Percentiles rank a stretch among this genome's conserved stretches.
Evolutionary conservation across 2,329 filamentous ascomycete genomes (phyloP).

Genomic region (Myrmaecium sp.): DNA sequence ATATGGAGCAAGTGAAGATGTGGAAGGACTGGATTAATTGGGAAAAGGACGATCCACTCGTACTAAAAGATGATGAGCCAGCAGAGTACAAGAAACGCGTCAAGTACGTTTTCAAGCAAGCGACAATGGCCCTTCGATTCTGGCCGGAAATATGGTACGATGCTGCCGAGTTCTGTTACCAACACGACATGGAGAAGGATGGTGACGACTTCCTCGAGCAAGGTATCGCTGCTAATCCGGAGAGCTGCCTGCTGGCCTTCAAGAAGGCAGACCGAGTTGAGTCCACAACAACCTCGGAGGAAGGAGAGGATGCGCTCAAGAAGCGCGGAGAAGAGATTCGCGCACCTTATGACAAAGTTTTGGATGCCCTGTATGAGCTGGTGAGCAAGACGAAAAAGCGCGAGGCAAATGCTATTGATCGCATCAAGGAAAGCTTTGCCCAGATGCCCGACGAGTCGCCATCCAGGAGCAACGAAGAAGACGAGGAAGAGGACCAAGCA

Average conservation of each 20-base stretch:
- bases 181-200: slow-evolving; percentile 53
- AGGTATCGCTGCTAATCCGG: slow-evolving; percentile 77
- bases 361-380: slow-evolving; percentile 78
- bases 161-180: slow-evolving; percentile 80
- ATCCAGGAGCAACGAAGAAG: slow-evolving; percentile 20
- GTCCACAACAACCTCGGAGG: slow-evolving; percentile 56
- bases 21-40: slow-evolving; percentile 93
- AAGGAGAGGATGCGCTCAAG: slow-evolving; percentile 50
- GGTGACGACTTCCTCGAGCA: slow-evolving; percentile 66
- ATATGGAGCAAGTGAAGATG: slow-evolving; percentile 62
- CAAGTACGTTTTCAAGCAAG: slow-evolving; percentile 83
- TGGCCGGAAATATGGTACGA: slow-evolving; percentile 95
- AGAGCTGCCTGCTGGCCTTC: slow-evolving; percentile 79
- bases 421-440: slow-evolving; percentile 37
- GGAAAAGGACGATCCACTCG: slow-evolving; percentile 86
- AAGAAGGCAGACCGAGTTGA: slow-evolving; percentile 83
- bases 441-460: slow-evolving; percentile 25
- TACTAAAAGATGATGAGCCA: slow-evolving; percentile 66
- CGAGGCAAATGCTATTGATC: slow-evolving; percentile 43
- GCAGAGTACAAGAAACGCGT: slow-evolving; percentile 61
- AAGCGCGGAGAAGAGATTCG: slow-evolving; percentile 57
- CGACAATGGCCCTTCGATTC: slow-evolving; percentile 81
- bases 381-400: slow-evolving; percentile 53
- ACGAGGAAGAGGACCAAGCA: slow-evolving; percentile 35
- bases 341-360: slow-evolving; percentile 65